Percentiles rank a stretch among this genome's conserved stretches.
Conservation (phyloP, 2,329 filamentous ascomycete genomes). For the Ascochyta lentis region DNA sequence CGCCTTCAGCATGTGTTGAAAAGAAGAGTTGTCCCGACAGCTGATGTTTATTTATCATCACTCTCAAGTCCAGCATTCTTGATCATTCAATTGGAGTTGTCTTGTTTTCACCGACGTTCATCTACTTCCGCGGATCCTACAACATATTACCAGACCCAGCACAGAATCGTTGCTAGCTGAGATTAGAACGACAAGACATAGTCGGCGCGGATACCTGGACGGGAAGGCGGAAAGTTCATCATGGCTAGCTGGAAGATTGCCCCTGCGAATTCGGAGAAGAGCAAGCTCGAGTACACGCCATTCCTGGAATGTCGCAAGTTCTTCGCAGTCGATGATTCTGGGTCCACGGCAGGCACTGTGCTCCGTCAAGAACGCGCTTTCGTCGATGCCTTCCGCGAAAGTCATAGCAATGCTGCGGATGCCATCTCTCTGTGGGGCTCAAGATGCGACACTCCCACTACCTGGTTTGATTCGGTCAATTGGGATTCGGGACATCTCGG, state of each 20-base stretch:
- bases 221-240: not conserved
- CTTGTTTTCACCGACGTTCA: not conserved
- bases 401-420: constrained; percentile 18
- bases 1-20: not conserved
- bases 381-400: constrained; percentile 21
- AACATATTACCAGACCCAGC: too few species aligned
- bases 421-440: constrained; percentile 31
- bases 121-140: too few species aligned
- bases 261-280: constrained; percentile 8
- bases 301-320: constrained; percentile 32
- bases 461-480: constrained; percentile 2
- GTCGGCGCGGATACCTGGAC: not conserved
- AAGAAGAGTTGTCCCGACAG: not conserved
- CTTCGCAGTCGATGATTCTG: constrained; percentile 45
- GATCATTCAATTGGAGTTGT: not conserved
- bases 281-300: constrained; percentile 16
- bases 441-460: constrained; percentile 24
- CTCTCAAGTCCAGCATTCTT: not conserved
- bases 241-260: constrained; percentile 28
- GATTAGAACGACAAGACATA: not conserved
- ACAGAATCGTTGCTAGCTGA: not conserved
- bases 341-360: constrained; percentile 32
- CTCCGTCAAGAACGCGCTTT: constrained; percentile 24
- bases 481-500: constrained; percentile 27
- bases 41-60: not conserved